Conservation (phyloP, 179 eudicot genomes). For the Corrigiola litoralis region DNA sequence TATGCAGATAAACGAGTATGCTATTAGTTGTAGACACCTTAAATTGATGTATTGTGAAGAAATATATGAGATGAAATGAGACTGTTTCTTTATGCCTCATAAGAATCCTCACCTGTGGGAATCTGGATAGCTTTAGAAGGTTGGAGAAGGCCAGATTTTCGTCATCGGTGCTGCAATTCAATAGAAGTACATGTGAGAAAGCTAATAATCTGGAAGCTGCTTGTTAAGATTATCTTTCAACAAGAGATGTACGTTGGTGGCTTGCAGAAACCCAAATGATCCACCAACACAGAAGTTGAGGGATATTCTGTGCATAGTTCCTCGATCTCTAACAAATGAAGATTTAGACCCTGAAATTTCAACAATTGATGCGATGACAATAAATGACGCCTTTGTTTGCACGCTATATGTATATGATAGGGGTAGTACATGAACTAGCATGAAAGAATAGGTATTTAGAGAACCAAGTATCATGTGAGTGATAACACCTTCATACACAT, state of each 20-base stretch:
- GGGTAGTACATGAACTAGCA: neutral
- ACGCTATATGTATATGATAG: neutral
- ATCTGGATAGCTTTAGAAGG: constrained; percentile 65
- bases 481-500: constrained; percentile 84
- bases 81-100: neutral
- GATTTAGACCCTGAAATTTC: constrained; percentile 65
- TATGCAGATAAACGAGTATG: too few species aligned
- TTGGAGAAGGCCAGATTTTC: constrained; percentile 47
- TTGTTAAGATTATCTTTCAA: neutral
- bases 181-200: neutral
- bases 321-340: constrained; percentile 71
- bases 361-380: constrained; percentile 4
- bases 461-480: neutral
- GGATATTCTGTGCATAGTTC: constrained; percentile 67
- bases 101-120: constrained; percentile 56
- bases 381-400: neutral
- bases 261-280: constrained; percentile 89
- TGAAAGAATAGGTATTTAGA: neutral
- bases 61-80: neutral
- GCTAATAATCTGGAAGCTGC: neutral
- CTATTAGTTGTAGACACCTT: too few species aligned
- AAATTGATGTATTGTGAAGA: neutral
- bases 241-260: constrained; percentile 53
- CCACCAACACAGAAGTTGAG: constrained; percentile 65
- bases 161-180: constrained; percentile 48